These are phyloP conservation scores for Fusarium scirpi DNA, from an alignment of 2,329 filamentous ascomycete genomes.

Conservation along the genomic window DNA sequence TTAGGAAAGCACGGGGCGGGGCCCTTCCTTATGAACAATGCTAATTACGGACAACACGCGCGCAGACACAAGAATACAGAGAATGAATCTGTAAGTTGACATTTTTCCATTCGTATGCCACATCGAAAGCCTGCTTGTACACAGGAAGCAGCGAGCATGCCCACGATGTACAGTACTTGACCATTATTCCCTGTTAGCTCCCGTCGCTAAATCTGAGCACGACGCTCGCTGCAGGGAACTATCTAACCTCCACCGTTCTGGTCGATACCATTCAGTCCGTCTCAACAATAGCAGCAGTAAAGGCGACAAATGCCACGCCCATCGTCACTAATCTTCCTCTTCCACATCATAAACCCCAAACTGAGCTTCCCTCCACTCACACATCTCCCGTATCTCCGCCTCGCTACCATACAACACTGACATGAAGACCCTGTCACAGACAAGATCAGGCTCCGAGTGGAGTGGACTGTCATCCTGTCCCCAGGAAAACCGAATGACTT, in stretches of 20 bases:
- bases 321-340: not conserved
- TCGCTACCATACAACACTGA: conserved; percentile 10
- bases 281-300: not conserved
- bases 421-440: conserved; percentile 1
- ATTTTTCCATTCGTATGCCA: not conserved
- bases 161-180: too few species aligned
- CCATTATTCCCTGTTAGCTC: not conserved
- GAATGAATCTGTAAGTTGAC: not conserved
- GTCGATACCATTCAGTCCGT: not conserved
- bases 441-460: conserved; percentile 9
- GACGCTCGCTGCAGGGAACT: not conserved
- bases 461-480: not conserved
- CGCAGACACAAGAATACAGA: not conserved
- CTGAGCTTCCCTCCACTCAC: not conserved
- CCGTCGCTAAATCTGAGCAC: not conserved
- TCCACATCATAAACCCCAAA: not conserved
- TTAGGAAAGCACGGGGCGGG: too few species aligned
- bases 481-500: conserved; percentile 7
- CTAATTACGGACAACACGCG: not conserved
- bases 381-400: not conserved
- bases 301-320: not conserved
- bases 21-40: too few species aligned
- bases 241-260: not conserved
- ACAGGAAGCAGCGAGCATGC: not conserved
- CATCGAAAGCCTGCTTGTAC: not conserved